Conservation (phyloP, 1,139 yeast genomes). For the Saccharomyces pastorianus region DNA sequence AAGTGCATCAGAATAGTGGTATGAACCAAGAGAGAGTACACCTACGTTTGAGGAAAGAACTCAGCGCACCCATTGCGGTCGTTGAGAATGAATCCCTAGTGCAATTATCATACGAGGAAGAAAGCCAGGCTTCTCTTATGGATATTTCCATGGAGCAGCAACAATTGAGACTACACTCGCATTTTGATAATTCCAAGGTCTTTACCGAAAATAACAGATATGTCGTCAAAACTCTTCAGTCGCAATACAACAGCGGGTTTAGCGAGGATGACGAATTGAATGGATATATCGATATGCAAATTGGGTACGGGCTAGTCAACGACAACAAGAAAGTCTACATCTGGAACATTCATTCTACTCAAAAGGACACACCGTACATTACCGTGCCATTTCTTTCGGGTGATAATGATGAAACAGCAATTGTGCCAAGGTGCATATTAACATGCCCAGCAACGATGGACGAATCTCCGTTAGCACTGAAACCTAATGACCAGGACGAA, state of each 20-base stretch:
- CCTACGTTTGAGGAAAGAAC: not conserved
- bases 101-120: not conserved
- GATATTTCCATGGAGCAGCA: not conserved
- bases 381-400: constrained; percentile 34
- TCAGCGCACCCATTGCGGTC: not conserved
- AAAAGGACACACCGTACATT: constrained; percentile 48
- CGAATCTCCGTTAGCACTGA: not conserved
- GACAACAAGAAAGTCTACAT: constrained; percentile 48
- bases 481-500: not conserved
- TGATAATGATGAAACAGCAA: constrained; percentile 25
- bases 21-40: not conserved
- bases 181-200: constrained; percentile 10
- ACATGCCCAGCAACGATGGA: constrained; percentile 64
- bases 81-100: not conserved
- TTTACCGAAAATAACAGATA: constrained; percentile 30
- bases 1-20: not conserved
- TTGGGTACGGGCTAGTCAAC: constrained; percentile 50
- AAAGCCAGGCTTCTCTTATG: not conserved
- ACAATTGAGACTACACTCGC: not conserved
- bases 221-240: constrained; percentile 13
- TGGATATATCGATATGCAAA: constrained; percentile 48
- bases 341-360: constrained; percentile 63
- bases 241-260: not conserved
- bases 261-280: constrained; percentile 20
- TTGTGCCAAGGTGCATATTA: constrained; percentile 52